phyloP scores from a whole-genome alignment of 2,329 filamentous ascomycete species.

The Diplodia mutila region DNA sequence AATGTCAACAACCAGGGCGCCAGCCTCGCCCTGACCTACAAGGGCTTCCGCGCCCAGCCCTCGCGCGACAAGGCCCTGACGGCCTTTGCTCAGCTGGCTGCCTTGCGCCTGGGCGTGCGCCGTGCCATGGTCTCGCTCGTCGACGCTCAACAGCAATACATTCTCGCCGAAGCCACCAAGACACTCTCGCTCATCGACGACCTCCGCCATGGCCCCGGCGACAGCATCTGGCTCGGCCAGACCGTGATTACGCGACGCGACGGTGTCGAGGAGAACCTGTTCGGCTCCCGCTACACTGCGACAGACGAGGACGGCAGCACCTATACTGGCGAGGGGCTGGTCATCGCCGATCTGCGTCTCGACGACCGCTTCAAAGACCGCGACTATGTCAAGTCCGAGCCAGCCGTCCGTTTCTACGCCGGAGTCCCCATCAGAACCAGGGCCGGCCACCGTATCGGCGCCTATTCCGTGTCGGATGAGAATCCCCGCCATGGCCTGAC shows the following conservation, averaged over 20 bases:
- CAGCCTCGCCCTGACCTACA: constrained; percentile 35
- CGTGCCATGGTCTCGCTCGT: constrained; percentile 44
- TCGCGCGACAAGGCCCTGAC: constrained; percentile 34
- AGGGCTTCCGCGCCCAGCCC: constrained; percentile 32
- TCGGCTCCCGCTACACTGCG: constrained; percentile 19
- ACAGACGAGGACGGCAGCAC: constrained; percentile 14
- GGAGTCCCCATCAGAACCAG: constrained; percentile 65
- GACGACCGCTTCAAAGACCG: constrained; percentile 45
- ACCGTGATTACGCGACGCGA: constrained; percentile 36
- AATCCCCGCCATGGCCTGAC: constrained; percentile 57
- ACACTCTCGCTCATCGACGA: constrained; percentile 32
- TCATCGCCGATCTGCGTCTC: constrained; percentile 39
- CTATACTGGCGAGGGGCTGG: constrained; percentile 21
- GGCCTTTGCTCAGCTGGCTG: constrained; percentile 42
- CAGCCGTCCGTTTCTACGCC: constrained; percentile 54
- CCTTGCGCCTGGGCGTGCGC: constrained; percentile 38
- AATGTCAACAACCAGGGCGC: constrained; percentile 33
- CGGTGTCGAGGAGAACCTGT: constrained; percentile 29
- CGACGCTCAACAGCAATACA: constrained; percentile 40
- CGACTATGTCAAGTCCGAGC: constrained; percentile 33
- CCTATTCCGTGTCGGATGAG: constrained; percentile 63
- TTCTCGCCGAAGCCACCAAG: constrained; percentile 45
- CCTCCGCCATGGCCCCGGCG: constrained; percentile 26
- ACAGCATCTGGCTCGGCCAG: constrained; percentile 36
- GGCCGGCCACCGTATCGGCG: constrained; percentile 62